phyloP scores from a whole-genome alignment of 495 filamentous ascomycete genomes.

The Tirmania nivea region DNA sequence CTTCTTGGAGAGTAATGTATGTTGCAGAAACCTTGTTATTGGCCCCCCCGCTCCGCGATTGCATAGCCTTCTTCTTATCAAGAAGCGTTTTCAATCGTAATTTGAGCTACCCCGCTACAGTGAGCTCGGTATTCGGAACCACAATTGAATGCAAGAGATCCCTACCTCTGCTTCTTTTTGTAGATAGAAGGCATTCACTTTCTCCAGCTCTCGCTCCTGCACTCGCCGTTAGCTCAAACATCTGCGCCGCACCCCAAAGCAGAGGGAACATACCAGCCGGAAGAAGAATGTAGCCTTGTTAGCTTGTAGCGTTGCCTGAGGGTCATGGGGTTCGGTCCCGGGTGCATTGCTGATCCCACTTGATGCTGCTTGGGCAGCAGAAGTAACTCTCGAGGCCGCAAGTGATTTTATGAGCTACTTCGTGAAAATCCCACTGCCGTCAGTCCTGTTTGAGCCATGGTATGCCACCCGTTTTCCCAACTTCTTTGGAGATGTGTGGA shows the following conservation, averaged over 20 bases:
- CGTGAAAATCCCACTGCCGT: conserved; percentile 1
- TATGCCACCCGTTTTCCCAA: too few species aligned
- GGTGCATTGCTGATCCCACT: conserved; percentile 19
- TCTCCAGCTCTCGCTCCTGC: conserved; percentile 90
- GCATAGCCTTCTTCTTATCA: conserved; percentile 79
- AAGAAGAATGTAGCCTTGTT: conserved; percentile 99
- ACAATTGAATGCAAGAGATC: conserved; percentile 1
- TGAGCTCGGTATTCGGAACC: conserved; percentile 1
- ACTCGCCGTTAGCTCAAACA: neutral
- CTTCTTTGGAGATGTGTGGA: neutral
- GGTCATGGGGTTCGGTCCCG: conserved; percentile 26
- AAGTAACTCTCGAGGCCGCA: conserved; percentile 44
- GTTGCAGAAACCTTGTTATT: conserved; percentile 71
- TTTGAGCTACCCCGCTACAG: conserved; percentile 43
- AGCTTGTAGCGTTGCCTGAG: conserved; percentile 81
- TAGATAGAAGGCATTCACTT: conserved; percentile 92
- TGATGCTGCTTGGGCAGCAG: conserved; percentile 34
- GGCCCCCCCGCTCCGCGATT: conserved; percentile 42
- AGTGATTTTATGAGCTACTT: conserved; percentile 66
- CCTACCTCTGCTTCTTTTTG: conserved; percentile 94
- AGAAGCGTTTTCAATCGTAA: conserved; percentile 72
- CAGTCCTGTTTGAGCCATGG: neutral
- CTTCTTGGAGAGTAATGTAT: conserved; percentile 83
- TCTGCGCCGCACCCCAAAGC: neutral
- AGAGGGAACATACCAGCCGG: conserved; percentile 43